phyloP scores from a whole-genome alignment of 2,329 filamentous ascomycete species.

The Diaporthe citri region DNA sequence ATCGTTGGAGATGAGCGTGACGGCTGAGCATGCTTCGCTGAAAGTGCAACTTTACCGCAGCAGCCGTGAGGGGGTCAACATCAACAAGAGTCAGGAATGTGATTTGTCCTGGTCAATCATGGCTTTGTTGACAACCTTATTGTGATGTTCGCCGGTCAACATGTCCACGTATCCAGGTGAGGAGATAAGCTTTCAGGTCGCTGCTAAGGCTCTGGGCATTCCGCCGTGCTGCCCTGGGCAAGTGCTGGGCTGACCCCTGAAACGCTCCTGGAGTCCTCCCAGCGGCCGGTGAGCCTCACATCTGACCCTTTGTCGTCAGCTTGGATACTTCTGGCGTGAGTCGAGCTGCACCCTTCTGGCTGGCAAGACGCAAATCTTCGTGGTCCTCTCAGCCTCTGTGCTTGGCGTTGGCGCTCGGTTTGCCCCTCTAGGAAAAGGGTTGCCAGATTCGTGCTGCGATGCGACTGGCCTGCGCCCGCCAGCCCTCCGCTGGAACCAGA shows the following conservation, averaged over 20 bases:
- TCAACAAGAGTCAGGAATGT: neutral
- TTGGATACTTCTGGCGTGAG: conserved; percentile 23
- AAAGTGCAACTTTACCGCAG: neutral
- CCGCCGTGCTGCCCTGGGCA: conserved; percentile 14
- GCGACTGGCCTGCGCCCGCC: conserved; percentile 15
- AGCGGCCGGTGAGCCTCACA: conserved; percentile 17
- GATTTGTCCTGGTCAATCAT: neutral
- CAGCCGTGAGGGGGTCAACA: neutral
- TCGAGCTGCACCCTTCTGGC: conserved; percentile 7
- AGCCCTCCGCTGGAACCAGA: conserved; percentile 21
- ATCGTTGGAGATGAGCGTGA: conserved; percentile 8
- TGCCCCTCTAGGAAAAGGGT: conserved; percentile 11
- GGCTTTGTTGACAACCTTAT: conserved; percentile 14
- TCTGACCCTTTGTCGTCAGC: conserved; percentile 13
- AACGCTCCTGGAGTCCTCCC: conserved; percentile 9
- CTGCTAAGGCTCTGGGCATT: conserved; percentile 4
- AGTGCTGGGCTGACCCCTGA: conserved; percentile 17
- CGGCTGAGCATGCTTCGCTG: neutral
- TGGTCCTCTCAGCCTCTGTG: conserved; percentile 25
- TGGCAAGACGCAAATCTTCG: neutral
- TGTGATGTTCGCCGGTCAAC: conserved; percentile 6
- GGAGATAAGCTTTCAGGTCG: neutral
- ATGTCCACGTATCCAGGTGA: neutral
- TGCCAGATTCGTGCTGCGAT: conserved; percentile 2
- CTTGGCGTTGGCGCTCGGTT: conserved; percentile 15